phyloP scores from a whole-genome alignment of 306 rosid species.

The Myrica gale region DNA sequence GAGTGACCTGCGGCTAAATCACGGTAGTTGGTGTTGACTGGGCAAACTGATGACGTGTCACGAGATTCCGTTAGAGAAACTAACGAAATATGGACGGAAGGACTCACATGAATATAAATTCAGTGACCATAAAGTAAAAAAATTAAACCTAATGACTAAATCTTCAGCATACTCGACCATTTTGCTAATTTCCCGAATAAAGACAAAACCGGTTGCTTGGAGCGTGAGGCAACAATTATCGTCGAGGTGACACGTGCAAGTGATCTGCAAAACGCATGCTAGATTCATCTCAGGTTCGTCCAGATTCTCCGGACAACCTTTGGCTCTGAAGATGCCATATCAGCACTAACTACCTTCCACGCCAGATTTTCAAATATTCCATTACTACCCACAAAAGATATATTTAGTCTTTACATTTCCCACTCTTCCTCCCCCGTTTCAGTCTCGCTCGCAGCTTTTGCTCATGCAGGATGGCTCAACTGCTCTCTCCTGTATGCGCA shows the following conservation, averaged over 20 bases:
- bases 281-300: constrained; percentile 37
- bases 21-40: too few relatives aligned
- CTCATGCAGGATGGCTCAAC: constrained; percentile 56
- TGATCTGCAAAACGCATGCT: constrained; percentile 14
- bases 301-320: constrained; percentile 35
- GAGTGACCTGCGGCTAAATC: too few relatives aligned
- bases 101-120: too few relatives aligned
- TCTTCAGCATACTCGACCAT: too few relatives aligned
- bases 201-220: neutral
- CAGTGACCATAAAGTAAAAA: too few relatives aligned
- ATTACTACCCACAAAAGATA: constrained; percentile 24
- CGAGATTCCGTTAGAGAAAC: too few relatives aligned
- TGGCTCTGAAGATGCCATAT: constrained; percentile 66
- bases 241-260: constrained; percentile 43
- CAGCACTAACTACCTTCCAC: constrained; percentile 36
- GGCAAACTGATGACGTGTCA: too few relatives aligned
- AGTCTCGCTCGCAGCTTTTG: too few relatives aligned
- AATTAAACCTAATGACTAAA: too few relatives aligned
- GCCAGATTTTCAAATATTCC: constrained; percentile 29
- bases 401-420: neutral
- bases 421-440: neutral
- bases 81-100: too few relatives aligned
- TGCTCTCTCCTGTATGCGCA: constrained; percentile 60
- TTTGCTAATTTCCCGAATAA: too few relatives aligned
- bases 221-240: constrained; percentile 33